Base-by-base conservation (phyloP, 805 yeast species). In the Lachancea lanzarotensis region DNA sequence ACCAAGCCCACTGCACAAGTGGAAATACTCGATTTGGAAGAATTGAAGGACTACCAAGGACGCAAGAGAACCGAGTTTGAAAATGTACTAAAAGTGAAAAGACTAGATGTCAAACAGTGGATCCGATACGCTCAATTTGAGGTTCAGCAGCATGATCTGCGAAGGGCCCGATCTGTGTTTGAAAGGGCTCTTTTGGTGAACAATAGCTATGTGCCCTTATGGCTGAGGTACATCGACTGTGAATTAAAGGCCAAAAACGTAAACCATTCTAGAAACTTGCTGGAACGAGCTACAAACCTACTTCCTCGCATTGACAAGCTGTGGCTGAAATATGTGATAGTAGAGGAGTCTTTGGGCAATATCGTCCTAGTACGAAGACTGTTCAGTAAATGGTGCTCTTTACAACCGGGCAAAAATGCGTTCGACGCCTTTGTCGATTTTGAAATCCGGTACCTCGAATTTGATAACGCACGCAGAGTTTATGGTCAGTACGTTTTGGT, bases 101-200 rank as follows among this genome's bases (percentile, higher is more conserved):
- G 95, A 47, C 75, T 83, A 30, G 89, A 88, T 56, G 72, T 76
- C 56, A 83, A 87, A 1, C 95, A 89, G 60, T 93, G 98, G 96
- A 73, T 87, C 60, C 71, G 96, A 45, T 93, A 91, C 62, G 98
- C 96, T 0, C 76, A 75, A 47, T 87, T 89, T 77, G 98, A 91
- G 63, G 62, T 81, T 3, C 84, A 83, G 4, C 91, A 86, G 53
- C 82, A 79, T 48, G 95, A 91, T 56, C 72, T 76, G 48, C 71
- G 76, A 16, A 70, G 97, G 18, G 95, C 95, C 0, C 70, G 98
- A 45, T 85, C 96, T 0, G 72, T 93, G 5, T 84, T 84, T 65
- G 98, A 91, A 62, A 71, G 98, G 42, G 95, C 95, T 0, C 60
- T 91, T 27, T 83, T 80, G 42, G 87, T 86, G 8, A 84, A 87